Evolutionary conservation across 2,329 filamentous ascomycete genomes (phyloP), one percentile per base, ranked within the genome.

Genomic region (Diaporthe vaccinii): DNA sequence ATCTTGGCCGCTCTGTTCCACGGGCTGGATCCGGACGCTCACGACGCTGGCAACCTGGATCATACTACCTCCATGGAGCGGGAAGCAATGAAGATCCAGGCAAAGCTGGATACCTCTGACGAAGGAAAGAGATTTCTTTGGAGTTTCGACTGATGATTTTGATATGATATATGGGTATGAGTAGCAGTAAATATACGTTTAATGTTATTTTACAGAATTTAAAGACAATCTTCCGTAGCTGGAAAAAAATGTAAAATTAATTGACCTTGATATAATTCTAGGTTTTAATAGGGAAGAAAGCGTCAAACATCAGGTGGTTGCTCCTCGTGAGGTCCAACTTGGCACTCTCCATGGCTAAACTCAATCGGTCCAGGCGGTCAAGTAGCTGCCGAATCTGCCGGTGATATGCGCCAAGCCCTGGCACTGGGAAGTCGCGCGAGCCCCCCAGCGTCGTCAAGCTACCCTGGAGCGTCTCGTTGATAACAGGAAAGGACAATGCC

Each of bases 321-420:
- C 17, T 5, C 55, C 31, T 58, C 0, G 7, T 22, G 15, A 39
- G 34, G 12, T 41, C 3, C n/a, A 10, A 20, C 22, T 22, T 4
- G 39, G 17, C 28, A 25, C n/a, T 25, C 20, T 7, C 28, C 12
- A 36, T 34, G 1, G 65, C 65, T 68, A 68, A 68, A 25, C 57
- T 61, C 12, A n/a, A 65, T 73, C 44, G 7, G 71, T 59, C 39
- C 20, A 65, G 57, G 71, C 71, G 57, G 71, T 65, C 31, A 65
- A n/a, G 20, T n/a, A 73, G 71, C 58, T 65, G 14, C n/a, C 71
- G 49, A 73, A 53, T 73, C 71, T 73, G 55, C 71, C 71, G 44
- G 53, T n/a, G 34, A 22, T 58, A 58, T 34, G 57, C 67, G 31
- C 67, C 31, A 36, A 44, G 51, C 31, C 14, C 25, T 17, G 17